Evolutionary conservation across 1,284 basidiomycete genomes (phyloP).

Genomic region (Puccinia novopanici): DNA sequence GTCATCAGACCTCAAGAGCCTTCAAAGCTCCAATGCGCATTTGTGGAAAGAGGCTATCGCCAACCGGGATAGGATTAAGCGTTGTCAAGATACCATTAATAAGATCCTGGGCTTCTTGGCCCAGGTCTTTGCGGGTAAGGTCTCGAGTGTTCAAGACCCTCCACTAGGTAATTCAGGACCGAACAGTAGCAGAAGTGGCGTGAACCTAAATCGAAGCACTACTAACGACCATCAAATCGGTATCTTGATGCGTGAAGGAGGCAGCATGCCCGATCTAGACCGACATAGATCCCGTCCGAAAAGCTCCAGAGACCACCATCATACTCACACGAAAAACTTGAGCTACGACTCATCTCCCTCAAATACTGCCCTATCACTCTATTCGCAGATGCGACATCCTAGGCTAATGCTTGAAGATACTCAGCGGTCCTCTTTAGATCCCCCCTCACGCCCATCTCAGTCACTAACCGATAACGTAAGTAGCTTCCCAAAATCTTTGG

Average conservation of each 20-base stretch:
- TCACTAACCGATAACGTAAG: neutral
- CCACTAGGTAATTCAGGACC: slow-evolving; percentile 36
- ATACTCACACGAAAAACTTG: slow-evolving; percentile 2
- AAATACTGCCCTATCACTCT: slow-evolving; percentile 15
- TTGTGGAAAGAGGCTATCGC: slow-evolving; percentile 89
- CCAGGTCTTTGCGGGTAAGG: slow-evolving; percentile 75
- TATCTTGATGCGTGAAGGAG: slow-evolving; percentile 30
- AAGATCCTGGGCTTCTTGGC: slow-evolving; percentile 91
- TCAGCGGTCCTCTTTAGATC: neutral
- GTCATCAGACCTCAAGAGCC: slow-evolving; percentile 79
- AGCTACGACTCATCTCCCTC: slow-evolving; percentile 24
- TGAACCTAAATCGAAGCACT: slow-evolving; percentile 23
- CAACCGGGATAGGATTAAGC: slow-evolving; percentile 76
- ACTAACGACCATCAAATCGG: slow-evolving; percentile 17
- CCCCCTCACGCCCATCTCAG: slow-evolving; percentile 11
- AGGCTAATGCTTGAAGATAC: slow-evolving; percentile 45
- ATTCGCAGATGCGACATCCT: slow-evolving; percentile 19
- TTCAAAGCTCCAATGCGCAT: slow-evolving; percentile 83
- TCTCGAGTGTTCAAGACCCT: slow-evolving; percentile 15
- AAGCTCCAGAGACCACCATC: slow-evolving; percentile 16
- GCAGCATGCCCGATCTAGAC: slow-evolving; percentile 7
- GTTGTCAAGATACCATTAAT: slow-evolving; percentile 96
- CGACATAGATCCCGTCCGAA: slow-evolving; percentile 16
- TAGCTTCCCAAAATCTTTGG: slow-evolving; percentile 9
- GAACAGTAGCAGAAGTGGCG: slow-evolving; percentile 13